phyloP scores from a whole-genome alignment of 176 grass and related monocot genomes.

The Triticum turgidum region DNA sequence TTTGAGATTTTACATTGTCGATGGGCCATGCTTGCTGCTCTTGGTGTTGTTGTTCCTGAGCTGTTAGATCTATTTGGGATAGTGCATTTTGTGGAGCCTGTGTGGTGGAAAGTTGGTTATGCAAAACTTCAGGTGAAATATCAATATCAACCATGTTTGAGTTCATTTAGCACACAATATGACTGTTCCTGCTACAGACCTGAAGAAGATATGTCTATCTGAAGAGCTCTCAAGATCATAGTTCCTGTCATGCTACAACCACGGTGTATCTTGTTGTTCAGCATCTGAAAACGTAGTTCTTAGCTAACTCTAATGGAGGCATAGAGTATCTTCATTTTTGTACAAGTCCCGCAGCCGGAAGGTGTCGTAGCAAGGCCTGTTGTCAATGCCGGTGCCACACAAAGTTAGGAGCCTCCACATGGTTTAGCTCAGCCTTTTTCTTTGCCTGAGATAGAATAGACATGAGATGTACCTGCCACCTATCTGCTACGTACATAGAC shows the following conservation, averaged over 20 bases:
- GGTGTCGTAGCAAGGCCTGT: not conserved
- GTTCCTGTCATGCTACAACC: not conserved
- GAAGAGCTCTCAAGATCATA: not conserved
- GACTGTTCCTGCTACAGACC: not conserved
- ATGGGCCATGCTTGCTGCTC: slow-evolving; percentile 94
- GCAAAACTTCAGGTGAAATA: slow-evolving; percentile 84
- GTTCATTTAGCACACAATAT: not conserved
- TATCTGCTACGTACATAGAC: not conserved
- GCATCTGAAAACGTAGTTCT: not conserved
- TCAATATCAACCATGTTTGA: not conserved
- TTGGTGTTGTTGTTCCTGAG: slow-evolving; percentile 85
- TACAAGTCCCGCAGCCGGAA: not conserved
- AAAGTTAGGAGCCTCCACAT: not conserved
- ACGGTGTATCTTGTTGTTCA: not conserved
- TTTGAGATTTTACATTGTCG: slow-evolving; percentile 95
- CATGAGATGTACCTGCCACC: not conserved
- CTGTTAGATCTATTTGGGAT: slow-evolving; percentile 70
- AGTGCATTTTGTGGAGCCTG: slow-evolving; percentile 83
- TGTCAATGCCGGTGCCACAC: not conserved
- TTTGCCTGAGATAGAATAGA: not conserved
- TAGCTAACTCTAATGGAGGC: slow-evolving; percentile 8
- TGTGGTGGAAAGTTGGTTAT: slow-evolving; percentile 99
- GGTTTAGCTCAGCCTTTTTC: not conserved
- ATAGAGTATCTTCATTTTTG: not conserved
- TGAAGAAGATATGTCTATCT: not conserved